Evolutionary conservation across 1,139 yeast species (phyloP).

Genomic region (Zygosaccharomyces pseudobailii): DNA sequence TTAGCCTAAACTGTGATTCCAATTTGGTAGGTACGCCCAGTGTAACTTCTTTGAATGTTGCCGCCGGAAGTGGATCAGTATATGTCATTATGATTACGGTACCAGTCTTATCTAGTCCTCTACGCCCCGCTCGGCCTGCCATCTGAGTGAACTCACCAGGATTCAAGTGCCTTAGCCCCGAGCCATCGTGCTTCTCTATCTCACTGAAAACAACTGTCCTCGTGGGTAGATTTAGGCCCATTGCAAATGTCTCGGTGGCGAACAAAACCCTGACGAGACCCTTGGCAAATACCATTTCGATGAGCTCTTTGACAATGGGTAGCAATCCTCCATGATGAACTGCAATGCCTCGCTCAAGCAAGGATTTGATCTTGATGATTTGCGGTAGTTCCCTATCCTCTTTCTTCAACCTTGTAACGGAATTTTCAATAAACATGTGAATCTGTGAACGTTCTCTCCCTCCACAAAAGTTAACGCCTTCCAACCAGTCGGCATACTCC

Average conservation of each 20-base stretch:
- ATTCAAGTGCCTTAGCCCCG: conserved; percentile 67
- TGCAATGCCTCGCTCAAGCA: conserved; percentile 87
- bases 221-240: conserved; percentile 96
- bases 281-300: conserved; percentile 84
- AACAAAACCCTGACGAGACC: conserved; percentile 83
- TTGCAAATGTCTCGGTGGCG: conserved; percentile 98
- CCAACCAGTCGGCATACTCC: conserved; percentile 78
- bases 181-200: conserved; percentile 85
- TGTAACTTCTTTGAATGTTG: conserved; percentile 68
- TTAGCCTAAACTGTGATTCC: conserved; percentile 85
- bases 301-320: conserved; percentile 93
- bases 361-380: conserved; percentile 71
- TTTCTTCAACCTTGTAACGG: conserved; percentile 78
- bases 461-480: conserved; percentile 72
- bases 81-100: conserved; percentile 94
- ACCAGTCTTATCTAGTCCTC: conserved; percentile 91
- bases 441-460: conserved; percentile 85
- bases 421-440: conserved; percentile 86
- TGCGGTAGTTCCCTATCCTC: conserved; percentile 95
- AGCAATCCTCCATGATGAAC: conserved; percentile 96
- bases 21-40: conserved; percentile 86
- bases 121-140: conserved; percentile 99
- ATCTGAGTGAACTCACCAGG: conserved; percentile 98
- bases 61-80: conserved; percentile 58
- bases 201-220: conserved; percentile 91